Conservation (phyloP, 208 protist genomes). For the Trypanosoma mega region DNA sequence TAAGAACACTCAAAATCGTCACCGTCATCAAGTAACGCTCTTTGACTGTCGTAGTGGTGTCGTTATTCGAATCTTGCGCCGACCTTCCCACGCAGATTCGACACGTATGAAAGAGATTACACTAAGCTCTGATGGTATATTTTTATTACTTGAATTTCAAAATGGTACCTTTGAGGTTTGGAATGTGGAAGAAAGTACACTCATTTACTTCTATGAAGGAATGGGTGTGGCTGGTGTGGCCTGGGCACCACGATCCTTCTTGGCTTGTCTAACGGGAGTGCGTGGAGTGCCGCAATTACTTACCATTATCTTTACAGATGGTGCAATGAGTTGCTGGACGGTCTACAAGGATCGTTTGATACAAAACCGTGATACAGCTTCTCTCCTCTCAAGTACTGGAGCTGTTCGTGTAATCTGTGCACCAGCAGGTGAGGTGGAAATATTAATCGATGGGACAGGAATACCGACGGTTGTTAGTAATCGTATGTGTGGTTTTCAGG, state of each 20-base stretch:
- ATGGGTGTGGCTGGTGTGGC: conserved; percentile 68
- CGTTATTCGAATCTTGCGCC: conserved; percentile 62
- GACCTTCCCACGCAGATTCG: conserved; percentile 55
- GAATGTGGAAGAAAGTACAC: conserved; percentile 49
- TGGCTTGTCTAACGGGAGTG: conserved; percentile 48
- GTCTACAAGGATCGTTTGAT: conserved; percentile 76
- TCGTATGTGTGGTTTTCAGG: conserved; percentile 4
- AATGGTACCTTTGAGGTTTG: conserved; percentile 86
- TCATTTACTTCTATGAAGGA: conserved; percentile 75
- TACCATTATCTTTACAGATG: conserved; percentile 68
- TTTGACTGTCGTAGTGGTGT: conserved; percentile 73
- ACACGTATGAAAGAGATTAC: conserved; percentile 63
- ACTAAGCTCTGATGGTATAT: conserved; percentile 48
- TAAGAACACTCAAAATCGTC: conserved; percentile 39
- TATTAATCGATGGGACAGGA: conserved; percentile 50
- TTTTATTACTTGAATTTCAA: conserved; percentile 67
- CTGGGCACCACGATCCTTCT: conserved; percentile 70
- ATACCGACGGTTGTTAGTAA: conserved; percentile 9
- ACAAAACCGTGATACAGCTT: conserved; percentile 57
- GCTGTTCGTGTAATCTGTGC: conserved; percentile 36
- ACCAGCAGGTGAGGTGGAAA: conserved; percentile 31
- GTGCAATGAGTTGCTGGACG: conserved; percentile 71
- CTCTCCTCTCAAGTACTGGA: conserved; percentile 36
- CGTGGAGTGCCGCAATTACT: conserved; percentile 73
- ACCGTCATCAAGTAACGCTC: conserved; percentile 81